A percentile compares a stretch with the other conserved stretches of the same genome.
These are phyloP conservation scores for Zalaria sp. DNA, from an alignment of 2,329 filamentous ascomycete species.

Conservation along the genomic window DNA sequence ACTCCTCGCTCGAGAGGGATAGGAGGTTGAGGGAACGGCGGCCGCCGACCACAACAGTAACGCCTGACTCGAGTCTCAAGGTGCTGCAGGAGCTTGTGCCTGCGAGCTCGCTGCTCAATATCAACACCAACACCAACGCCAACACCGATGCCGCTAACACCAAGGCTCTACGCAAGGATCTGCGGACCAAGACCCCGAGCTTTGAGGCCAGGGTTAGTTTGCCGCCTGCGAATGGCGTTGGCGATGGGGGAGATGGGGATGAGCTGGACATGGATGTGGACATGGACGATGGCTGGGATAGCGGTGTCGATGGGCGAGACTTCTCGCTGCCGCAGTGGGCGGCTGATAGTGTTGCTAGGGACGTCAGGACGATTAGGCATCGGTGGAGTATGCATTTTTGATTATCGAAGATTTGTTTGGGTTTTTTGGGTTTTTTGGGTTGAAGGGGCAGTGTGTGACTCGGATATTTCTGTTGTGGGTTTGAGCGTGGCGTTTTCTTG, in stretches of 20 bases:
- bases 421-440: neutral
- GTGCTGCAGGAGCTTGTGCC: slow-evolving; percentile 24
- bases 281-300: slow-evolving; percentile 3
- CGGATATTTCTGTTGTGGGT: too few relatives aligned
- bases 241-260: slow-evolving; percentile 2
- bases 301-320: neutral
- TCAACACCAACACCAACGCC: neutral
- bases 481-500: too few relatives aligned
- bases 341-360: slow-evolving; percentile 2
- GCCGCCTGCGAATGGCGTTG: neutral
- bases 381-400: slow-evolving; percentile 5
- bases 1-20: slow-evolving; percentile 1
- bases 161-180: too few relatives aligned
- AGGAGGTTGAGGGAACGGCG: neutral
- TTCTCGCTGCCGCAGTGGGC: slow-evolving; percentile 4
- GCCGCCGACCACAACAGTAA: neutral
- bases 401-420: neutral
- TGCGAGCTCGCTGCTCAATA: slow-evolving; percentile 1
- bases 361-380: neutral
- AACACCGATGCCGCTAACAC: too few relatives aligned
- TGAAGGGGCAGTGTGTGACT: too few relatives aligned
- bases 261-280: slow-evolving; percentile 2
- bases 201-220: slow-evolving; percentile 4
- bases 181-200: neutral
- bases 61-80: slow-evolving; percentile 22